These are phyloP conservation scores for Euphorbia pulcherrima DNA, from an alignment of 345 rosid species.

Conservation along the genomic window DNA sequence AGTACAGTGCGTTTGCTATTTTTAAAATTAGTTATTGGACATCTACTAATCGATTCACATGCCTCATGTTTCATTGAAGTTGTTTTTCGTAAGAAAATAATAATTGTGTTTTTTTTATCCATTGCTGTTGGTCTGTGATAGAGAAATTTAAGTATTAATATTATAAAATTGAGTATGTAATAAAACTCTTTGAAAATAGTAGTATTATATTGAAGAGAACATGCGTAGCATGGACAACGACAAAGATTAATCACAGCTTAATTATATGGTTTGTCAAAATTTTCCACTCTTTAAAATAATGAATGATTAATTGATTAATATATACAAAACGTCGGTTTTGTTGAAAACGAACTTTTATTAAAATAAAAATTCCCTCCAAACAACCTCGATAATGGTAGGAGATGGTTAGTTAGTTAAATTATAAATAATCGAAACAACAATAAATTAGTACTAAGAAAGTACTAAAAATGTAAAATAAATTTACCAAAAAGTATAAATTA, in stretches of 20 bases:
- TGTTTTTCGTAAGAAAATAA: too few relatives aligned
- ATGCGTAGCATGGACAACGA: constrained; percentile 30
- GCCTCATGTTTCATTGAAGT: constrained; percentile 31
- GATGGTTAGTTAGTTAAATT: constrained; percentile 5
- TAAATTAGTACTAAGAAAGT: background rate
- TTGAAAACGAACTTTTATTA: constrained; percentile 19
- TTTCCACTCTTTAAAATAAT: background rate
- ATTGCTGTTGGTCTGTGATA: too few relatives aligned
- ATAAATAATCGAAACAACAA: background rate
- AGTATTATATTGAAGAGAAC: constrained; percentile 22
- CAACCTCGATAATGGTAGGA: constrained; percentile 22
- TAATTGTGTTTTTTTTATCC: too few relatives aligned
- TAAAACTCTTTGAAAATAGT: too few relatives aligned
- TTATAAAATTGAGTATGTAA: too few relatives aligned
- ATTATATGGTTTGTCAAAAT: constrained; percentile 10
- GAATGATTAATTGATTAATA: too few relatives aligned
- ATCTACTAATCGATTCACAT: constrained; percentile 35
- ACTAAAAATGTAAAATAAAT: too few relatives aligned
- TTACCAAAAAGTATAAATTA: too few relatives aligned
- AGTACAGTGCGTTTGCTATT: constrained; percentile 27
- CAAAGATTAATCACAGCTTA: constrained; percentile 32
- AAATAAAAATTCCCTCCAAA: constrained; percentile 27
- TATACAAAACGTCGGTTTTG: constrained; percentile 24
- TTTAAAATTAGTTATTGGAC: constrained; percentile 18
- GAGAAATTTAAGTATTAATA: too few relatives aligned